Evolutionary conservation across 164 flowering plant species (phyloP).

Genomic region (Magnolia officinalis): DNA sequence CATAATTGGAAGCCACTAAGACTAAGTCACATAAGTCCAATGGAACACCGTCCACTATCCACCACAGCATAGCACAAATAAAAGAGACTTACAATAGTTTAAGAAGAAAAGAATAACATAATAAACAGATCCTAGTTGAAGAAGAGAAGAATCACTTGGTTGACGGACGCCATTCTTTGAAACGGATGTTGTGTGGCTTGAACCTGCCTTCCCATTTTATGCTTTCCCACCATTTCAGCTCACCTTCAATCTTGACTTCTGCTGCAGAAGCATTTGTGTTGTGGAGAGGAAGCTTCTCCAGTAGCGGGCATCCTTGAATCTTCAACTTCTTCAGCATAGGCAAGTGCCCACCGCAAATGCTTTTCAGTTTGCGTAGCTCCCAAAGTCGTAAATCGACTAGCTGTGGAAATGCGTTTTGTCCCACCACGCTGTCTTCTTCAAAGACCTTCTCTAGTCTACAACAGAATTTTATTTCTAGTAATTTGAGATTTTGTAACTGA

Average conservation of each 20-base stretch:
- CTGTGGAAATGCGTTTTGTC: not conserved
- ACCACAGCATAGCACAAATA: too few species aligned
- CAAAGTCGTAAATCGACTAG: not conserved
- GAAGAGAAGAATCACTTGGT: not conserved
- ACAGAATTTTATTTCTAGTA: not conserved
- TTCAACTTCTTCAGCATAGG: not conserved
- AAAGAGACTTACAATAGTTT: too few species aligned
- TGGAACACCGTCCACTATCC: too few species aligned
- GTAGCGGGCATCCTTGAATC: not conserved
- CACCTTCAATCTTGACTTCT: not conserved
- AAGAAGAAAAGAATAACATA: too few species aligned
- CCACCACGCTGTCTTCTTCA: not conserved
- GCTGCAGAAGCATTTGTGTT: not conserved
- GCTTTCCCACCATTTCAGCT: not conserved
- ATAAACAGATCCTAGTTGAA: too few species aligned
- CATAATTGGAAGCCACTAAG: too few species aligned
- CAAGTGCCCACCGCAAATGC: not conserved
- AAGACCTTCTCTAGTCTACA: not conserved
- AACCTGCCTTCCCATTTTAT: not conserved
- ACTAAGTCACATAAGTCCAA: too few species aligned
- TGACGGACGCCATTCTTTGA: not conserved
- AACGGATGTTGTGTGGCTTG: not conserved
- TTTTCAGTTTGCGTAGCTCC: not conserved
- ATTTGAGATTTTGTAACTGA: not conserved
- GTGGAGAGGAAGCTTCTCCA: not conserved